Evolutionary conservation across 129 eudicot species (phyloP), one percentile per base, ranked within the genome.

Genomic region (Erigeron canadensis): DNA sequence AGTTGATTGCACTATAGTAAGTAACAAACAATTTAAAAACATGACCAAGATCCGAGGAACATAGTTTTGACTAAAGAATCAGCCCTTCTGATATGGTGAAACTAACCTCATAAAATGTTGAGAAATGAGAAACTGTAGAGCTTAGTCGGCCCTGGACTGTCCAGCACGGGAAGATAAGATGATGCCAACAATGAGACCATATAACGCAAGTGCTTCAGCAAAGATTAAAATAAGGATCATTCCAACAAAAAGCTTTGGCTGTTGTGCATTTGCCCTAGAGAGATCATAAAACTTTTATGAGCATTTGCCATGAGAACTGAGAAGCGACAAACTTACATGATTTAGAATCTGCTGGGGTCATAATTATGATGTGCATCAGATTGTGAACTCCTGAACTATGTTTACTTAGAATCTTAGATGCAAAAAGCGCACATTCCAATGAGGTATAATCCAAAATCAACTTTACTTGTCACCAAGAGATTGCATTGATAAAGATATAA

Each of bases 131-230:
- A 46, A 59, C 4, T 66, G 38, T 51, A 47, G 15, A 44, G 50
- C 68, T 60, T 72, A 82, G 63, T 82, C 86, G 2, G 79, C 86
- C 63, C 86, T 73, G 50, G 86, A 81, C 68, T 81, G 85, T 61
- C 85, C 86, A 73, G 82, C 86, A 51, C 86, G 86, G 10, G 86
- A 82, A 9, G 86, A 82, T 60, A 81, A 82, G 63, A 81, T 81
- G 66, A 81, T 81, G 60, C 82, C 82, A 60, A 82, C 86, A 82
- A 82, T 82, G 23, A 82, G 82, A 22, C 86, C 86, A 34, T 82
- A 82, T 41, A 82, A 70, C 13, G 82, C 86, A 74, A 82, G 76
- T 10, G 85, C 82, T 72, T 81, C 85, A 23, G 85, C 85, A 76
- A 76, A 76, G 54, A 76, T 81, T 2, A 81, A 74, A 40, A 81